phyloP scores from a whole-genome alignment of 257 asterid genomes.

The Plantago elongata region DNA sequence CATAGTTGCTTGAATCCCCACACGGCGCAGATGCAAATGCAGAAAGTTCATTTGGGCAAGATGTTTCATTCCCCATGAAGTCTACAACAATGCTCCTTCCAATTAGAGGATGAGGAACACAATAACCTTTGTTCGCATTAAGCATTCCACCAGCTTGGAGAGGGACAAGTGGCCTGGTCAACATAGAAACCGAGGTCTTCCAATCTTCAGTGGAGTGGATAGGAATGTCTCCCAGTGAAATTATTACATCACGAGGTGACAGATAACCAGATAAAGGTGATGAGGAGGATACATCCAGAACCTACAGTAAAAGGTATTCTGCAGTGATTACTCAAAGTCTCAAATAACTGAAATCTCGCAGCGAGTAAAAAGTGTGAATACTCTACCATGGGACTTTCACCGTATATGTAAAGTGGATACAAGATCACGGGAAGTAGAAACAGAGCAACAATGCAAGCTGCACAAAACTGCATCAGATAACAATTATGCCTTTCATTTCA shows the following conservation, averaged over 20 bases:
- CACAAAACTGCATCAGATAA: conserved; percentile 54
- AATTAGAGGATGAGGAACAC: conserved; percentile 53
- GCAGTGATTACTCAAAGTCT: conserved; percentile 11
- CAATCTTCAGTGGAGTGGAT: conserved; percentile 55
- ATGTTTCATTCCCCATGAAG: conserved; percentile 34
- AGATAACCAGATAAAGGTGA: conserved; percentile 65
- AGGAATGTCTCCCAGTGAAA: conserved; percentile 50
- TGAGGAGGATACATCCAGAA: conserved; percentile 57
- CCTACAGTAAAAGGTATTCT: conserved; percentile 36
- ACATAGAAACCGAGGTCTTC: conserved; percentile 35
- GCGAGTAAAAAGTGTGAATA: conserved; percentile 7
- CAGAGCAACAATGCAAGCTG: conserved; percentile 54
- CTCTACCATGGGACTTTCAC: conserved; percentile 65
- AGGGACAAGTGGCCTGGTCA: conserved; percentile 32
- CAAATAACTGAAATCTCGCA: conserved; percentile 16
- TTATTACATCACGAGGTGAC: conserved; percentile 56
- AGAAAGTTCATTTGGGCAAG: conserved; percentile 58
- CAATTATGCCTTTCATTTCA: conserved; percentile 21
- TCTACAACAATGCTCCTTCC: conserved; percentile 36
- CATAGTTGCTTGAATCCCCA: conserved; percentile 25
- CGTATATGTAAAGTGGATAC: conserved; percentile 64
- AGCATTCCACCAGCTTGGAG: conserved; percentile 22
- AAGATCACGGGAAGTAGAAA: conserved; percentile 51
- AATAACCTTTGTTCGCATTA: conserved; percentile 49
- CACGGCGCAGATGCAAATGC: conserved; percentile 54